phyloP scores from a whole-genome alignment of 345 rosid genomes.

The Eucalyptus cloeziana region DNA sequence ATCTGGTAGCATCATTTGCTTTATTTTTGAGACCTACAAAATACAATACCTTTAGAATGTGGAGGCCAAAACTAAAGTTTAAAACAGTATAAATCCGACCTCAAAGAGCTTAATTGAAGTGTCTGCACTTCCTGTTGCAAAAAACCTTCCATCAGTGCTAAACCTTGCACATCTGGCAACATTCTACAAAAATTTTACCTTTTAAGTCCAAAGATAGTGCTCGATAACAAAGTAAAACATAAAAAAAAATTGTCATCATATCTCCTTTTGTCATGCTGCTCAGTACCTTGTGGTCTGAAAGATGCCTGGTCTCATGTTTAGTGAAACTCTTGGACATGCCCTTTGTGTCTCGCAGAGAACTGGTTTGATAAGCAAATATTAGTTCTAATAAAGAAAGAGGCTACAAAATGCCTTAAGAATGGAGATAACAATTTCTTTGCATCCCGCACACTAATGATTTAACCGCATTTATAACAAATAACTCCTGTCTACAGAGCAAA shows the following conservation, averaged over 20 bases:
- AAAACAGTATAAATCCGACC: constrained; percentile 10
- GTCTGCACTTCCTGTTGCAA: constrained; percentile 87
- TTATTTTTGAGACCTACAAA: constrained; percentile 56
- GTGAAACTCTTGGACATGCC: constrained; percentile 52
- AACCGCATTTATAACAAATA: neutral
- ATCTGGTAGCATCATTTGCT: constrained; percentile 73
- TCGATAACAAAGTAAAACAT: neutral
- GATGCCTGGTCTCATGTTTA: constrained; percentile 49
- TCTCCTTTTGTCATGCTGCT: neutral
- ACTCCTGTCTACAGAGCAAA: neutral
- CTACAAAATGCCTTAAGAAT: neutral
- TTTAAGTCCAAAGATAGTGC: neutral
- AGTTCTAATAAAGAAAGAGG: neutral
- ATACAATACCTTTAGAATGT: neutral
- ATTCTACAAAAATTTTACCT: constrained; percentile 29
- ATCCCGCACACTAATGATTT: neutral
- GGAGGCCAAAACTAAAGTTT: neutral
- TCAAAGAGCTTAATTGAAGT: constrained; percentile 83
- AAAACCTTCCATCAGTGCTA: constrained; percentile 77
- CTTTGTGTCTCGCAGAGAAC: constrained; percentile 42
- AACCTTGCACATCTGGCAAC: constrained; percentile 84
- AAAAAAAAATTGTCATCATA: neutral
- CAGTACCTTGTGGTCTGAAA: constrained; percentile 73
- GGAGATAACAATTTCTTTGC: neutral
- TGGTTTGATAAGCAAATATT: constrained; percentile 5